Percentiles rank a stretch among this genome's conserved stretches.
phyloP scores from a whole-genome alignment of 495 filamentous ascomycete genomes.

The Penicillium steckii region DNA sequence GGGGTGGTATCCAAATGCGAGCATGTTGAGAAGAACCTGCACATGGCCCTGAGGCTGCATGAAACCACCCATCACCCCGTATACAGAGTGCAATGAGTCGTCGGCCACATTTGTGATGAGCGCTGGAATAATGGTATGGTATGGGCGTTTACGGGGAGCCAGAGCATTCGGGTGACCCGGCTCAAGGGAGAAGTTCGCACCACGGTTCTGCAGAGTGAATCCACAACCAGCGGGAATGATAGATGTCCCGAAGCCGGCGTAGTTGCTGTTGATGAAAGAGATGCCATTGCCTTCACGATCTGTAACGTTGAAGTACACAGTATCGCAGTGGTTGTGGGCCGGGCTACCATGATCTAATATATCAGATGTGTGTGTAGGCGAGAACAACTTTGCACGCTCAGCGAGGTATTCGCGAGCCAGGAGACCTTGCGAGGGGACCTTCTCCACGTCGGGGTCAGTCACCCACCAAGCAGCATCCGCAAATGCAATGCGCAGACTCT shows the following conservation, averaged over 20 bases:
- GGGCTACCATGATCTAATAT: constrained; percentile 62
- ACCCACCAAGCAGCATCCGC: constrained; percentile 89
- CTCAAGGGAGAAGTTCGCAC: constrained; percentile 72
- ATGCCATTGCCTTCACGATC: constrained; percentile 84
- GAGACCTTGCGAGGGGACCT: constrained; percentile 63
- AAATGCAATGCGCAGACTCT: constrained; percentile 88
- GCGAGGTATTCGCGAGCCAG: constrained; percentile 64
- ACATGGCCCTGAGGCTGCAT: constrained; percentile 99
- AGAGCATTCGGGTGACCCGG: constrained; percentile 72
- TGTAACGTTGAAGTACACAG: constrained; percentile 87
- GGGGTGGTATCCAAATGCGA: constrained; percentile 78
- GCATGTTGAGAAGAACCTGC: constrained; percentile 88
- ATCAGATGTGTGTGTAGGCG: constrained; percentile 54
- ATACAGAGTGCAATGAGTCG: constrained; percentile 73
- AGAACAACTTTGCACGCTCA: constrained; percentile 68
- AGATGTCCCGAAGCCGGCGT: constrained; percentile 81
- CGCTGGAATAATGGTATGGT: constrained; percentile 97
- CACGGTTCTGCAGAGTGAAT: constrained; percentile 95
- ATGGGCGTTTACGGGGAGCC: constrained; percentile 83
- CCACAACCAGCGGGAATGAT: constrained; percentile 83
- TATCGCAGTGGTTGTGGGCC: constrained; percentile 75
- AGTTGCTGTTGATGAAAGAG: constrained; percentile 96
- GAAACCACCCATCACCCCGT: constrained; percentile 96
- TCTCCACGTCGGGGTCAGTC: constrained; percentile 69
- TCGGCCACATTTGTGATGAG: constrained; percentile 77